Evolutionary conservation across 2,329 filamentous ascomycete species (phyloP), one percentile per base, ranked within the genome.

Genomic region (Eurotiales sp.): DNA sequence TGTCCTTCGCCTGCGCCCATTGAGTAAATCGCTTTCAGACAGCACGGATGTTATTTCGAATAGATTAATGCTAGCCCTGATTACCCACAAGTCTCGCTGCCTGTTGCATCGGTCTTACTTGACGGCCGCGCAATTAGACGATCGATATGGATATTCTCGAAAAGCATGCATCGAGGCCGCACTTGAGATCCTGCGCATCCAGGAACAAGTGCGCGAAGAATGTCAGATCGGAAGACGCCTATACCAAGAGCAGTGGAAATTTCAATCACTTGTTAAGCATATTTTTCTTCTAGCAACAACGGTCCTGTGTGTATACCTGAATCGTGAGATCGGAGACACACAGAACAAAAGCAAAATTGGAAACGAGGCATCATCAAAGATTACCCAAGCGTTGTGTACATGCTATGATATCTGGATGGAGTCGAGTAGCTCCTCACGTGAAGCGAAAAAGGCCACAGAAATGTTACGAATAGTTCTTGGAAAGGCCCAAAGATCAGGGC

Each of bases 91-190:
- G 14, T 46, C 52, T 4, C 52, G 52, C 14, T 54, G 52, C 21
- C 34, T 54, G 5, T 36, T 54, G 15, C 52, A 54, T 19, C 41
- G 49, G 15, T 30, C 36, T 15, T 51, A 54, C 6, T 19, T 51
- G 19, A 25, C 37, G 7, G 36, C 36, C 21, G 42, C 47, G 14
- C 41, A 15, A 8, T 42, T 43, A 22, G 34, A 46, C 7, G 47
- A 43, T n/a, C n/a, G 30, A 23, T 43, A 51, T 34, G 21, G 21
- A 6, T 46, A 54, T 46, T 54, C 52, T n/a, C 42, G 52, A 3
- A 46, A 51, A 11, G 49, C 37, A 15, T 54, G 52, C 17, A 42
- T 54, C 19, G 42, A 46, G 32, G 42, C 52, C 4, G 52, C 52
- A 10, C 15, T 54, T n/a, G 42, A 46, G 6, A 42, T 54, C 15